Evolutionary conservation across 1,284 basidiomycete species (phyloP), one percentile per base, ranked within the genome.

Genomic region (Boletellus sp.): DNA sequence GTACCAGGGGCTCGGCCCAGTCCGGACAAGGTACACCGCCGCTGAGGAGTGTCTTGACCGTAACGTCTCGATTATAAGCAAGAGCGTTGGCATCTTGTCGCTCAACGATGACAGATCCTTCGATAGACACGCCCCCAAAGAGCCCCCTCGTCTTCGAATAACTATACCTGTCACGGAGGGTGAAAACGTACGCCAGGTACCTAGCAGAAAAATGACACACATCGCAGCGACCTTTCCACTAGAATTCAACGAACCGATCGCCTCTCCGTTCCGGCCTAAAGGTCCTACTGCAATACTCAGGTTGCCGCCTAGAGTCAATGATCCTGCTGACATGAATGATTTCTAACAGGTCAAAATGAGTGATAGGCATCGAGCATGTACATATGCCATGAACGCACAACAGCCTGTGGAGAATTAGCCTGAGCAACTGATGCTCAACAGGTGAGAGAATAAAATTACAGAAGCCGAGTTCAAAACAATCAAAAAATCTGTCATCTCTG

Each of bases 261-360:
- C 96, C 70, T 98, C 95, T 17, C 94, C 93, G 54, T 94, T 96
- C 30, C 95, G 82, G 17, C 95, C 95, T 1, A 99, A 71, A 1
- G 95, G 95, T 1, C 96, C 95, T 0, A 98, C 77, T 7, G 95
- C 94, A 44, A 99, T 72, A 50, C 89, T 92, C 66, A 94, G 73
- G 64, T 95, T 95, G n/a, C 93, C 94, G 21, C 93, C 94, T 6
- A 98, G 72, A 10, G 91, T 96, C 36, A 99, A 67, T 5, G 87
- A 92, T 5, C 96, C 95, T 10, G 93, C 87, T 11, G 91, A 80
- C 95, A 98, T 99, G 70, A 99, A 99, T 1, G 87, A 87, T 62
- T 76, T 77, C 73, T 97, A 69, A 3, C 68, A 25, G 25, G 13
- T 17, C 9, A 19, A 35, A 3, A 32, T 54, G 11, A 58, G 46